Evolutionary conservation across 2,329 filamentous ascomycete genomes (phyloP).

Genomic region (Calonectria honghensis): DNA sequence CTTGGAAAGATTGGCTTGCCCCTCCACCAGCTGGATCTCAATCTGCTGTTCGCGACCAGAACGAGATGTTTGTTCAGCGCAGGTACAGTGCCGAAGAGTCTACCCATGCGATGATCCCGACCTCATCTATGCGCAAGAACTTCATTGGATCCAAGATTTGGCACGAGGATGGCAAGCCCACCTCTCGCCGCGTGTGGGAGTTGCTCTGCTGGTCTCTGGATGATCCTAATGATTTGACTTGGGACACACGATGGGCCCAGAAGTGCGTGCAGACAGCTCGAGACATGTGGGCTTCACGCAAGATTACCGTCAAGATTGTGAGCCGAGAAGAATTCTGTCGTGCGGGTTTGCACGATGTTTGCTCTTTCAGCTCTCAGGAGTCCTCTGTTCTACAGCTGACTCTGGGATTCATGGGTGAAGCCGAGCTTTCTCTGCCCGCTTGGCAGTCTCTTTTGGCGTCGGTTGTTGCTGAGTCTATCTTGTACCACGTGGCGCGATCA

Average conservation of each 20-base stretch:
- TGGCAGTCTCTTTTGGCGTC: conserved; percentile 38
- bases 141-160: conserved; percentile 33
- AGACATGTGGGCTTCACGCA: conserved; percentile 25
- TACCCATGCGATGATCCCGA: not conserved
- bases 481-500: conserved; percentile 41
- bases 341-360: conserved; percentile 13
- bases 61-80: conserved; percentile 17
- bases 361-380: conserved; percentile 32
- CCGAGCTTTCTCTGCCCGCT: conserved; percentile 32
- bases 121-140: conserved; percentile 18
- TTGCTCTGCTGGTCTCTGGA: conserved; percentile 24
- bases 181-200: conserved; percentile 18
- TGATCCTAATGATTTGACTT: conserved; percentile 19
- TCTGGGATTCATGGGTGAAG: conserved; percentile 35
- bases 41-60: not conserved
- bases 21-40: not conserved
- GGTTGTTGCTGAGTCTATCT: conserved; percentile 31
- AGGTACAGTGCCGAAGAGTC: conserved; percentile 24
- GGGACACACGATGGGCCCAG: conserved; percentile 14
- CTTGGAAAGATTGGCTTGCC: conserved; percentile 39
- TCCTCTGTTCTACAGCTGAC: conserved; percentile 21
- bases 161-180: conserved; percentile 32
- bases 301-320: conserved; percentile 36
- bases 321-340: conserved; percentile 36
- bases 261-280: conserved; percentile 16